Conservation (phyloP, 176 grass and related monocot species). For the Oryza australiensis region DNA sequence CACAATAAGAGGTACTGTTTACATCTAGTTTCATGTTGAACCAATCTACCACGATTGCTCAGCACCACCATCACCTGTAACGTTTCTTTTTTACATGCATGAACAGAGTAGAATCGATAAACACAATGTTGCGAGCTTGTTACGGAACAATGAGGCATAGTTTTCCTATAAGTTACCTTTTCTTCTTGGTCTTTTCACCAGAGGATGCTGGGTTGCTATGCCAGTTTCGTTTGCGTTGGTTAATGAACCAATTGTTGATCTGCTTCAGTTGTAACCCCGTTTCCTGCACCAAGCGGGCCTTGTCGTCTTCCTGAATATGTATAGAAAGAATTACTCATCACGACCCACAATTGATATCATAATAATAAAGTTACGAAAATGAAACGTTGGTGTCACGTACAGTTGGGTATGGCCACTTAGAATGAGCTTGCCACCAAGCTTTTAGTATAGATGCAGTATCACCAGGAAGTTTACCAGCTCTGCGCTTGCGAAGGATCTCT, state of each 20-base stretch:
- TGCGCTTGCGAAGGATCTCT: conserved; percentile 93
- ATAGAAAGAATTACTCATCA: not conserved
- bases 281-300: conserved; percentile 85
- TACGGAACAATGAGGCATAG: not conserved
- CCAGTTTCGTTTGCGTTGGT: conserved; percentile 99
- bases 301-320: conserved; percentile 85
- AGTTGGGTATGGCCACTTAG: conserved; percentile 98
- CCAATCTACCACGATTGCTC: conserved; percentile 35
- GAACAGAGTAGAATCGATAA: not conserved
- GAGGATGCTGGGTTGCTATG: conserved; percentile 80
- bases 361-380: not conserved
- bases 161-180: conserved; percentile 55
- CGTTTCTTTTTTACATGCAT: conserved; percentile 44
- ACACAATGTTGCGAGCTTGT: not conserved
- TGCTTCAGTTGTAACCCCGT: conserved; percentile 96
- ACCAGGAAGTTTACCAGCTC: conserved; percentile 95
- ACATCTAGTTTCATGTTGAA: conserved; percentile 38
- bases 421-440: conserved; percentile 98
- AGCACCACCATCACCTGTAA: conserved; percentile 44
- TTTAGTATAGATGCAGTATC: conserved; percentile 84
- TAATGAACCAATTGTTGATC: conserved; percentile 99
- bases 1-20: conserved; percentile 26
- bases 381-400: conserved; percentile 40
- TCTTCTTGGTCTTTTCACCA: conserved; percentile 84
- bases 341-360: conserved; percentile 15